Conservation (phyloP, 2,329 filamentous ascomycete genomes). For the Sphaerulina vaccinii region DNA sequence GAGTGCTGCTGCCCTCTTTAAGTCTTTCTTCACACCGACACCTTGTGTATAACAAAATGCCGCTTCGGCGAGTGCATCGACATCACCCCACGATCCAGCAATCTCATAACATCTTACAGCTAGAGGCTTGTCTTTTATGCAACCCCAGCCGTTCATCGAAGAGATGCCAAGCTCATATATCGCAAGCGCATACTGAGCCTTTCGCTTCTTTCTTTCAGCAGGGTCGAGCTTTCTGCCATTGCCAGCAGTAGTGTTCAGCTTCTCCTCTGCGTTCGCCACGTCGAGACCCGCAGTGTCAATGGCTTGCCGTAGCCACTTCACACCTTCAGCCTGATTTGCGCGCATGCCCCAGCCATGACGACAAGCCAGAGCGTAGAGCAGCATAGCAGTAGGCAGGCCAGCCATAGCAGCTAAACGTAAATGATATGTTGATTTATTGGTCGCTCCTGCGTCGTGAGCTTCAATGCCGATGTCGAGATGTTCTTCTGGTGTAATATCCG, state of each 20-base stretch:
- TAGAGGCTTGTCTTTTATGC: slow-evolving; percentile 83
- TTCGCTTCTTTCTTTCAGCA: slow-evolving; percentile 74
- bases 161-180: slow-evolving; percentile 96
- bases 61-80: slow-evolving; percentile 88
- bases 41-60: slow-evolving; percentile 96
- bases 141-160: slow-evolving; percentile 98
- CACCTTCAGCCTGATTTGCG: slow-evolving; percentile 82
- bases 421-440: slow-evolving; percentile 95
- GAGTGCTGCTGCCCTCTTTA: slow-evolving; percentile 88
- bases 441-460: slow-evolving; percentile 79
- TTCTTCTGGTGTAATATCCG: slow-evolving; percentile 78
- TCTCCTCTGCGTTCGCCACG: slow-evolving; percentile 59
- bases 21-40: slow-evolving; percentile 89
- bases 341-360: slow-evolving; percentile 98
- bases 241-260: slow-evolving; percentile 17
- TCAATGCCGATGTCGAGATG: slow-evolving; percentile 88
- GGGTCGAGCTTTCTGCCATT: slow-evolving; percentile 22
- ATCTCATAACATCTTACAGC: slow-evolving; percentile 95
- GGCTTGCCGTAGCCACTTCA: slow-evolving; percentile 88
- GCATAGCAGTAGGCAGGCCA: slow-evolving; percentile 88
- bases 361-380: slow-evolving; percentile 91
- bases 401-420: slow-evolving; percentile 83
- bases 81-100: slow-evolving; percentile 91
- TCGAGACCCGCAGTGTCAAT: slow-evolving; percentile 85
- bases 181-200: slow-evolving; percentile 89